Evolutionary conservation across 441 rosid genomes (phyloP), one percentile per base, ranked within the genome.

Genomic region (Isatis lusitanica): DNA sequence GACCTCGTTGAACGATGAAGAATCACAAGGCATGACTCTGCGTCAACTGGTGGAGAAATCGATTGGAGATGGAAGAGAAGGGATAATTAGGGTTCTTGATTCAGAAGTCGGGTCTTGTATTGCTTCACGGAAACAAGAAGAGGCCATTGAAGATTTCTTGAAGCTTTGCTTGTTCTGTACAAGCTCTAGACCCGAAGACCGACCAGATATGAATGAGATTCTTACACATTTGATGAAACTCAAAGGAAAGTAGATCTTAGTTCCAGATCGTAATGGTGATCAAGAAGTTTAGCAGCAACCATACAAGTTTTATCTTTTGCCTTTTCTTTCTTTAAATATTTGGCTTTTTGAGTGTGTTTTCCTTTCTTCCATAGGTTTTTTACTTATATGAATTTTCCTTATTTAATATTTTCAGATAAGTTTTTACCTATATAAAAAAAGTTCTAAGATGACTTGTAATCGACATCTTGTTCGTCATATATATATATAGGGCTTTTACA

Each of bases 151-250:
- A 66, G 83, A 83, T 46, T 75, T 89, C 15, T 65, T 86, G 42
- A 82, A 87, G 78, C 83, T 91, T 13, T 87, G 90, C 42, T 78
- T 90, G 83, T 68, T 24, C 53, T 91, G 98, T 43, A 86, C 94
- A 73, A 68, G 63, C 53, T 71, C 84, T 9, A 79, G 86, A 68
- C 98, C 97, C 7, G 88, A 85, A 40, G 84, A 87, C 68, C 79
- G 96, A 47, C 91, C 93, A 0, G 53, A 78, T 66, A 79, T 90
- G 84, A 86, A 86, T 15, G 85, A 82, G 73, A 91, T 90, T n/a
- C 24, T 86, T 76, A 62, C 87, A 21, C 77, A 64, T 62, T 85
- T 93, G 33, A 9, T 72, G 65, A 91, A 90, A 73, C 65, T 88
- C 17, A 81, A 71, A 69, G 56, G 64, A 9, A 75, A 44, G 55